Evolutionary conservation across 2,329 filamentous ascomycete genomes (phyloP), one percentile per base, ranked within the genome.

Genomic region (Exophiala sideris): DNA sequence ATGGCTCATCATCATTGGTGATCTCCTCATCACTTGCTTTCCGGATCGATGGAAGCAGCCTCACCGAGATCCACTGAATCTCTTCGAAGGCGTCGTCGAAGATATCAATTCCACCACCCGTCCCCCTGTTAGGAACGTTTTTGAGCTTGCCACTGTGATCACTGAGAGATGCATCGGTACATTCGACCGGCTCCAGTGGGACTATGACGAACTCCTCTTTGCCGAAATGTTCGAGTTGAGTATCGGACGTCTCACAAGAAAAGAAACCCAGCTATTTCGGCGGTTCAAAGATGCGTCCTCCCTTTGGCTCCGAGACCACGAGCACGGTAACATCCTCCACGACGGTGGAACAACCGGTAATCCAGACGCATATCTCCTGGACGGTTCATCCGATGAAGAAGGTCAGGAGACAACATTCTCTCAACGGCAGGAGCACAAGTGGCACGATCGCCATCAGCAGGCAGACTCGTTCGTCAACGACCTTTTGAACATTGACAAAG

Each of bases 201-300:
- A 77, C 18, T 78, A 84, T 58, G 81, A 83, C 52, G 75, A 83
- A 29, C 84, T 81, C 46, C 81, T 84, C 56, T 86, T 87, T 48
- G 65, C 86, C 1, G 83, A 86, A 57, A 86, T 86, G 79, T 87
- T 87, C 56, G 83, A 86, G 59, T 77, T 76, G 11, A 82, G 79
- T 1, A 85, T 87, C 39, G 84, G 83, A 9, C 68, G 67, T 1
- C 70, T 77, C 20, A 80, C 77, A 18, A 77, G 76, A 65, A 73
- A 68, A 36, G 81, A 84, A 64, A 83, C 79, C 0, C 68, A 76
- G n/a, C 73, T 86, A 0, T 86, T 86, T 60, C 72, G 73, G 33
- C 71, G 74, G 11, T 86, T 86, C 69, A 83, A 85, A 56, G 70
- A 68, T 11, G 83, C 0, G 74, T 72, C 9, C 74, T 80, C 80